Evolutionary conservation across 768 basidiomycete species (phyloP).

Genomic region (Dictyophora rubrovolvata): DNA sequence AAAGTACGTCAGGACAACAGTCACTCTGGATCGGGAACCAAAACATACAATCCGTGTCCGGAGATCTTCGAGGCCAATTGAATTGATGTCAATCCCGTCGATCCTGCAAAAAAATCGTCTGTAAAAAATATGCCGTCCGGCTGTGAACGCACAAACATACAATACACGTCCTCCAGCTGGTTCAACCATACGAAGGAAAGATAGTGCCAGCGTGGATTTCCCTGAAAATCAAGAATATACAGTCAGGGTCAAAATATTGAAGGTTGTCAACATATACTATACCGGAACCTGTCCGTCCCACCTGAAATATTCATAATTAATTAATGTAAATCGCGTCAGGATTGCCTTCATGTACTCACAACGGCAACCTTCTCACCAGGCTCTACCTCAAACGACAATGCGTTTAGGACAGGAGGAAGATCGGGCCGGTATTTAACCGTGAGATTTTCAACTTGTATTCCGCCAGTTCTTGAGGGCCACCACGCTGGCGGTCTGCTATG

Average conservation of each 20-base stretch:
- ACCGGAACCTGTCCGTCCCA: constrained; percentile 64
- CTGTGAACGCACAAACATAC: constrained; percentile 25
- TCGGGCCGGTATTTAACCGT: constrained; percentile 54
- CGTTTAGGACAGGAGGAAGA: constrained; percentile 48
- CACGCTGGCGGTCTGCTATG: constrained; percentile 55
- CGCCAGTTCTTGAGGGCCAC: constrained; percentile 53
- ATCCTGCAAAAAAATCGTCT: constrained; percentile 27
- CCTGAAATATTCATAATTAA: constrained; percentile 23
- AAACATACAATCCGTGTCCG: constrained; percentile 45
- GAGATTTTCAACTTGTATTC: constrained; percentile 47
- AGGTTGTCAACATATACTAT: not conserved
- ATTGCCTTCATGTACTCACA: constrained; percentile 25
- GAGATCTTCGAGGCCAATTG: constrained; percentile 59
- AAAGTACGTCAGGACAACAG: not conserved
- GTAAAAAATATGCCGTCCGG: not conserved
- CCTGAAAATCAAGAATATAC: constrained; percentile 23
- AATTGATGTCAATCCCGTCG: constrained; percentile 60
- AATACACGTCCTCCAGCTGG: constrained; percentile 45
- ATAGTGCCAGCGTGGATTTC: constrained; percentile 50
- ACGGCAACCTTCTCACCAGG: constrained; percentile 62
- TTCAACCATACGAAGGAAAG: constrained; percentile 54
- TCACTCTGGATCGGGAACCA: not conserved
- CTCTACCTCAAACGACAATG: constrained; percentile 46
- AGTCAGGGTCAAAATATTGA: not conserved
- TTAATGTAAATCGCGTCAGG: not conserved